These are phyloP conservation scores for Coprinopsis sp. DNA, from an alignment of 768 basidiomycete genomes.

Conservation along the genomic window DNA sequence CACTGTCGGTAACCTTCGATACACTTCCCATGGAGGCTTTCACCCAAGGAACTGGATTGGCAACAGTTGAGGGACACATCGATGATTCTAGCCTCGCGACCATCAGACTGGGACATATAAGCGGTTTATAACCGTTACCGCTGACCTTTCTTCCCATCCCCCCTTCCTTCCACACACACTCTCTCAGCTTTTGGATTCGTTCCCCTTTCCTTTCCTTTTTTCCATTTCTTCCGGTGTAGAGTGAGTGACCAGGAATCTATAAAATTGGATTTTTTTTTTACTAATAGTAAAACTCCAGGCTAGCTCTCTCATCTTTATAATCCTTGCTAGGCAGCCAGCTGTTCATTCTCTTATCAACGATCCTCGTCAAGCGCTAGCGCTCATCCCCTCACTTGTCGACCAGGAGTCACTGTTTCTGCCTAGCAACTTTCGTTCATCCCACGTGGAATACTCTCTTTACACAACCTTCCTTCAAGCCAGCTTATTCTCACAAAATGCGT, in stretches of 20 bases:
- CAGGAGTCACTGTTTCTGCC: constrained; percentile 11
- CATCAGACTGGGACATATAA: too few species aligned
- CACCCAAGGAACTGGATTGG: too few species aligned
- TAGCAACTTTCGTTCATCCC: background rate
- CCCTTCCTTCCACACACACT: background rate
- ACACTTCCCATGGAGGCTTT: too few species aligned
- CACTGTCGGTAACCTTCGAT: too few species aligned
- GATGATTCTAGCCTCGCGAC: too few species aligned
- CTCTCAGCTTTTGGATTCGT: background rate
- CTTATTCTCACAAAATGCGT: constrained; percentile 13
- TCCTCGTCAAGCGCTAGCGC: constrained; percentile 1
- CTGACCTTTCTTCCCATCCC: constrained; percentile 2
- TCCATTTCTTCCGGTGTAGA: constrained; percentile 1
- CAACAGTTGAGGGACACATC: too few species aligned
- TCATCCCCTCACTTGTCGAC: constrained; percentile 3
- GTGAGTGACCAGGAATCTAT: constrained; percentile 1
- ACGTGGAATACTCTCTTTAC: constrained; percentile 18
- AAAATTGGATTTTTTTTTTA: background rate
- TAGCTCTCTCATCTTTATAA: constrained; percentile 7
- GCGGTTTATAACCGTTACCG: too few species aligned
- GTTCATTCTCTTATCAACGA: background rate
- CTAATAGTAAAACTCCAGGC: background rate
- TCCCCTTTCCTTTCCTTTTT: constrained; percentile 11
- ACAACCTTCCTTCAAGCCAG: constrained; percentile 11
- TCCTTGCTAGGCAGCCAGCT: constrained; percentile 8